A percentile compares a stretch with the other conserved stretches of the same genome.
Evolutionary conservation across 176 grass and related monocot genomes (phyloP).

Genomic region (Areca catechu): DNA sequence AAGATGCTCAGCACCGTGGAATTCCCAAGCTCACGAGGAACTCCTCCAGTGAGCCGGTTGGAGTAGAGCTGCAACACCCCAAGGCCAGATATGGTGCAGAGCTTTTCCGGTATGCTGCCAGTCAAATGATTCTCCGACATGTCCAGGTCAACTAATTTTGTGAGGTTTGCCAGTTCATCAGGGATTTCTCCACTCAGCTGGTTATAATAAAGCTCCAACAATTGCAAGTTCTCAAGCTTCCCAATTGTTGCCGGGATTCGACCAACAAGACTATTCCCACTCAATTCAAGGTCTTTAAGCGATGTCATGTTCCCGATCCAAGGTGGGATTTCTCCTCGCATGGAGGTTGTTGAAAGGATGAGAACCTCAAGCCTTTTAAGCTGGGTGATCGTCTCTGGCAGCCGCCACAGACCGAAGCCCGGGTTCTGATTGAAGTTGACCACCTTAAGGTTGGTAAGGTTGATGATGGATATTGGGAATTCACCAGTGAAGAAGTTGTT

Average conservation of each 20-base stretch:
- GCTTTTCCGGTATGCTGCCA: constrained; percentile 41
- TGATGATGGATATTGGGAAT: constrained; percentile 55
- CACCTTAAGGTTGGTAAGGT: constrained; percentile 46
- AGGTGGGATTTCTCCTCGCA: constrained; percentile 53
- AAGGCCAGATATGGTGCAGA: constrained; percentile 46
- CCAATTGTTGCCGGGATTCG: constrained; percentile 41
- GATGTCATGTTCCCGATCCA: constrained; percentile 97
- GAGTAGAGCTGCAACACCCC: constrained; percentile 65
- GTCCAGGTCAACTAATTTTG: constrained; percentile 61
- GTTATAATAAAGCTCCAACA: constrained; percentile 99
- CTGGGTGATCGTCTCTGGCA: constrained; percentile 35
- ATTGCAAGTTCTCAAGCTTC: constrained; percentile 29
- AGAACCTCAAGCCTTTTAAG: constrained; percentile 39
- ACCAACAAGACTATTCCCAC: constrained; percentile 57
- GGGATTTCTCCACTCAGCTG: constrained; percentile 41
- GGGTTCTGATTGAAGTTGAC: constrained; percentile 91
- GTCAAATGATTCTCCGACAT: constrained; percentile 68
- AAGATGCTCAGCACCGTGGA: constrained; percentile 61
- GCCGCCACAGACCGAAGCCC: constrained; percentile 49
- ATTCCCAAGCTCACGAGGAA: constrained; percentile 64
- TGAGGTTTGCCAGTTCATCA: constrained; percentile 63
- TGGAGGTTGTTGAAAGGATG: constrained; percentile 66
- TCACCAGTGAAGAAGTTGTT: constrained; percentile 63
- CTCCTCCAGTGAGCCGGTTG: constrained; percentile 50
- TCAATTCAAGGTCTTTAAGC: constrained; percentile 72